Base-by-base conservation (phyloP, 768 basidiomycete species). In the Phlebiopsis flavidoalba region DNA sequence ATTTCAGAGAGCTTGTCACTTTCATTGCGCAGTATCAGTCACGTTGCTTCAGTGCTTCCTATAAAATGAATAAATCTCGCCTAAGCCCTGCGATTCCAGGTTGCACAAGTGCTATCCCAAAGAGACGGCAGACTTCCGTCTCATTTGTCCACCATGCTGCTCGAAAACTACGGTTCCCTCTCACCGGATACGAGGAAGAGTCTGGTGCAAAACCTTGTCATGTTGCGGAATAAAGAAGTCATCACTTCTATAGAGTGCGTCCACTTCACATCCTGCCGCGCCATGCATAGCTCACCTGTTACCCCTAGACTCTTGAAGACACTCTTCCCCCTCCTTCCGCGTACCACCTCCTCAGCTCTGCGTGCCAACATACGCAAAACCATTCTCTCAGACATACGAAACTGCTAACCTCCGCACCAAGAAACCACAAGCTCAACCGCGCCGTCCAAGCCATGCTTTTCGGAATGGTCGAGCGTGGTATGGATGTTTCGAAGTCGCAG, bases 371-470 rank as follows among this genome's bases (percentile, higher is more conserved):
- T 98, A 67, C 89, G 94, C 14, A 89, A 88, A 70, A 97, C 95
- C 7, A 98, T 99, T 70, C 80, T 98, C 21, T 88, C 91, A 11
- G 97, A 98, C 66, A 92, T 99, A 62, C 86, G 87, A 64, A n/a
- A 91, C 89, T 1, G 95, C 96, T 46, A 99, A 99, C 72, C 74
- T 86, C 36, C 87, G 85, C 57, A 80, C 88, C 45, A 93, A 91
- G 71, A 97, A n/a, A 98, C 69, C 94, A 97, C 77, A 95, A 96
- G 72, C 84, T 99, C 26, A 99, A 99, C 71, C 85, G 93, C 40
- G 89, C 94, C 21, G 93, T 99, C 0, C 97, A 99, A 71, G 88
- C 93, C 12, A 91, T 98, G 83, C 79, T 98, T 33, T 98, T 98
- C 71, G 83, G 85, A 48, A 98, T 98, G 95, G 86, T 98, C 8